A percentile compares a stretch with the other conserved stretches of the same genome.
These are phyloP conservation scores for Carnegiea gigantea DNA, from an alignment of 179 eudicot species.

Conservation along the genomic window DNA sequence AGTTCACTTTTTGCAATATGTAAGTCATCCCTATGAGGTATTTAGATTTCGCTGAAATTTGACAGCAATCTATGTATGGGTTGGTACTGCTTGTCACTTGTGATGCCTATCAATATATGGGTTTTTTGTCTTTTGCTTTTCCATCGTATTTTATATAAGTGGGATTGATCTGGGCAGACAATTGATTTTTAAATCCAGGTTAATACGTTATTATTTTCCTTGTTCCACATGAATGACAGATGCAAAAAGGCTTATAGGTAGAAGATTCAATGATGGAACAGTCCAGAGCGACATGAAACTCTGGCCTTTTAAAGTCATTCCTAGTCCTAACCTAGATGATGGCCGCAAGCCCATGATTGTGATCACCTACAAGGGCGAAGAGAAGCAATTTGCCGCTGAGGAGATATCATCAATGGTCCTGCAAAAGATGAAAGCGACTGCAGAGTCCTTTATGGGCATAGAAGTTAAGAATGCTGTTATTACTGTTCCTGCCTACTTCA, in stretches of 20 bases:
- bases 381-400: constrained; percentile 19
- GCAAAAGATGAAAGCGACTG: constrained; percentile 1
- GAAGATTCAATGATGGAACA: constrained; percentile 11
- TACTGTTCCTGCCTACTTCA: constrained; percentile 31
- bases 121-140: neutral
- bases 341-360: constrained; percentile 12
- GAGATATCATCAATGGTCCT: constrained; percentile 24
- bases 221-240: neutral
- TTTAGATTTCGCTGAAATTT: no score
- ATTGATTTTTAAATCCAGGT: neutral
- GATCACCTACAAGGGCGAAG: constrained; percentile 14
- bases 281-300: constrained; percentile 12
- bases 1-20: no score
- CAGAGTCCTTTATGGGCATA: constrained; percentile 14
- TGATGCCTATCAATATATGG: no score
- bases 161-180: neutral
- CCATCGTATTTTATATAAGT: neutral
- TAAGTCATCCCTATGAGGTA: no score
- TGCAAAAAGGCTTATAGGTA: constrained; percentile 19
- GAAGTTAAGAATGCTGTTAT: constrained; percentile 28
- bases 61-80: no score
- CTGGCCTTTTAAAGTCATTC: constrained; percentile 19
- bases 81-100: neutral
- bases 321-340: neutral
- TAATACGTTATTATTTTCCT: neutral